Percentiles rank a stretch among this genome's conserved stretches.
phyloP scores from a whole-genome alignment of 2,329 filamentous ascomycete genomes.

The Thelonectria rubi region DNA sequence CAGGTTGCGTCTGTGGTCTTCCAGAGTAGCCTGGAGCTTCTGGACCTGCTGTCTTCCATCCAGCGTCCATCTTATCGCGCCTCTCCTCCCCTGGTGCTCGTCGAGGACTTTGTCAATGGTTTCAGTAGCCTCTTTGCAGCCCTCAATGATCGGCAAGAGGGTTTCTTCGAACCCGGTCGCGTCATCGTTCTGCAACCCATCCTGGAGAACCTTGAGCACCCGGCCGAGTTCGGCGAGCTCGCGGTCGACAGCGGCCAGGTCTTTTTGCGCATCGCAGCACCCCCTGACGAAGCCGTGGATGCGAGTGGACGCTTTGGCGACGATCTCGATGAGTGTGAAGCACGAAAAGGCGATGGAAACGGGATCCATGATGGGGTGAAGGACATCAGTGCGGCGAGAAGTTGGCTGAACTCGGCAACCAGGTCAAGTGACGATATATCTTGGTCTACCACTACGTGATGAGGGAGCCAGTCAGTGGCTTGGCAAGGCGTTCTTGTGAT shows the following conservation, averaged over 20 bases:
- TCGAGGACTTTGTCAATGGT: neutral
- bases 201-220: neutral
- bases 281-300: neutral
- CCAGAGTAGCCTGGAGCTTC: neutral
- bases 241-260: neutral
- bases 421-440: too few relatives aligned
- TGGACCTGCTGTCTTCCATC: neutral
- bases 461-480: neutral
- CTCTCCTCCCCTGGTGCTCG: neutral
- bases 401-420: neutral
- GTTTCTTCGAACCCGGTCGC: neutral
- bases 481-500: conserved; percentile 5
- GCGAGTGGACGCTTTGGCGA: neutral
- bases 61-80: neutral
- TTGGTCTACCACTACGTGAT: neutral
- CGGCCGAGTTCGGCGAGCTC: neutral
- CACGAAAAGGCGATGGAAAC: neutral
- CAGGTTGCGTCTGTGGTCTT: neutral
- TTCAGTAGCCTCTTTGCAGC: neutral
- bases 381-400: neutral
- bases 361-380: neutral
- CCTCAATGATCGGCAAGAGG: neutral
- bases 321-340: neutral
- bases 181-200: neutral
- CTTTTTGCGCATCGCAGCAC: neutral